These are phyloP conservation scores for Talaromyces sp. DNA, from an alignment of 2,329 filamentous ascomycete species.

Conservation along the genomic window DNA sequence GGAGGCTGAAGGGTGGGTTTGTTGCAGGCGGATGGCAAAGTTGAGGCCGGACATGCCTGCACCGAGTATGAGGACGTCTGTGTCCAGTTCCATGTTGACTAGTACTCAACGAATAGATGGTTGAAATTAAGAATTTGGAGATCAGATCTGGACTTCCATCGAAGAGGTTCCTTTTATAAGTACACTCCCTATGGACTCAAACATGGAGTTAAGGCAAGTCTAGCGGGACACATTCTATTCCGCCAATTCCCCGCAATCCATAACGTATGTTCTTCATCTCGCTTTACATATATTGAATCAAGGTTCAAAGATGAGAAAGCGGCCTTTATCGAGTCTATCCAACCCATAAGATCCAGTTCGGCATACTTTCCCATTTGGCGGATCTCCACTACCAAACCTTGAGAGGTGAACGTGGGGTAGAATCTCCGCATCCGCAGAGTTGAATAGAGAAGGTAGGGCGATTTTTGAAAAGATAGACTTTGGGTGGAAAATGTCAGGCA, in stretches of 20 bases:
- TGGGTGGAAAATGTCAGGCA: neutral
- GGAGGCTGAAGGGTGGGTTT: constrained; percentile 35
- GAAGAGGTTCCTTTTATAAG: neutral
- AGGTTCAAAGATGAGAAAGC: neutral
- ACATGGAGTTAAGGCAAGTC: neutral
- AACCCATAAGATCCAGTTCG: neutral
- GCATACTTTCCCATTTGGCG: neutral
- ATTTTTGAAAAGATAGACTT: neutral
- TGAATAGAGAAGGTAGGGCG: neutral
- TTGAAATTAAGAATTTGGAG: neutral
- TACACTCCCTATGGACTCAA: neutral
- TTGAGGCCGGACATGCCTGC: constrained; percentile 48
- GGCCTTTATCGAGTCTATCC: too few relatives aligned
- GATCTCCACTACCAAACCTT: neutral
- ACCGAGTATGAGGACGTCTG: constrained; percentile 50
- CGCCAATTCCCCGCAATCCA: neutral
- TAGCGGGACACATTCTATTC: neutral
- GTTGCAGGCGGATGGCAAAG: constrained; percentile 46
- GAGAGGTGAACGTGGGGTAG: neutral
- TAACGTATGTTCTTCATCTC: neutral
- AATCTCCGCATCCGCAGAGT: neutral
- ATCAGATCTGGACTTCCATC: neutral
- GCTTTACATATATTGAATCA: neutral
- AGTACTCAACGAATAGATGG: neutral
- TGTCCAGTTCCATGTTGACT: constrained; percentile 11